Evolutionary conservation across 306 rosid species (phyloP).

Genomic region (Rosa lucieae): DNA sequence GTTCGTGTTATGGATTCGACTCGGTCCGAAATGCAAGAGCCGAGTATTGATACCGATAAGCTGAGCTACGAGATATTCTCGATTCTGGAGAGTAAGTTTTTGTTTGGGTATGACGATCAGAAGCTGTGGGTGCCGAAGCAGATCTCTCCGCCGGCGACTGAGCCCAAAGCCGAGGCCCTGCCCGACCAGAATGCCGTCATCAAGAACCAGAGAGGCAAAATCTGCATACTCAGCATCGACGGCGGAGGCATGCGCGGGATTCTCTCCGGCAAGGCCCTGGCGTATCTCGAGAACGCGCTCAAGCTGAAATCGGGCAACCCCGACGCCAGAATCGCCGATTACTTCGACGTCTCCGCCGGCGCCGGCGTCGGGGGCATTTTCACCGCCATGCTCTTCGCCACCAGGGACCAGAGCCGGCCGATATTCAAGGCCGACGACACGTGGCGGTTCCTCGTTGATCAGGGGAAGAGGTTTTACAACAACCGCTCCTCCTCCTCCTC

Average conservation of each 20-base stretch:
- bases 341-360: constrained; percentile 89
- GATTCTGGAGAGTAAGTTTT: constrained; percentile 85
- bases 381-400: constrained; percentile 84
- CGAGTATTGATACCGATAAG: constrained; percentile 96
- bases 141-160: constrained; percentile 40
- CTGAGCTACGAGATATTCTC: constrained; percentile 97
- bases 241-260: constrained; percentile 96
- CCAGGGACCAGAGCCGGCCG: constrained; percentile 64
- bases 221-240: constrained; percentile 90
- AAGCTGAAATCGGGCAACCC: constrained; percentile 84
- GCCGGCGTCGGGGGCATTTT: constrained; percentile 91
- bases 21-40: constrained; percentile 79
- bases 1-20: constrained; percentile 43
- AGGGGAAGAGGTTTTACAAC: constrained; percentile 57
- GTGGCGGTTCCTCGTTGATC: constrained; percentile 70
- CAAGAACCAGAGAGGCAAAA: constrained; percentile 92
- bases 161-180: constrained; percentile 39
- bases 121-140: constrained; percentile 92
- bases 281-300: constrained; percentile 72
- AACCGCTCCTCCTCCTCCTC: constrained; percentile 29
- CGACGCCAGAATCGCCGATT: constrained; percentile 86
- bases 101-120: constrained; percentile 94
- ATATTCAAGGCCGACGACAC: constrained; percentile 77
- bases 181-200: constrained; percentile 36
- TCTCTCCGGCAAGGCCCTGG: constrained; percentile 85